These are phyloP conservation scores for Heteromeles arbutifolia DNA, from an alignment of 306 rosid genomes.

Conservation along the genomic window DNA sequence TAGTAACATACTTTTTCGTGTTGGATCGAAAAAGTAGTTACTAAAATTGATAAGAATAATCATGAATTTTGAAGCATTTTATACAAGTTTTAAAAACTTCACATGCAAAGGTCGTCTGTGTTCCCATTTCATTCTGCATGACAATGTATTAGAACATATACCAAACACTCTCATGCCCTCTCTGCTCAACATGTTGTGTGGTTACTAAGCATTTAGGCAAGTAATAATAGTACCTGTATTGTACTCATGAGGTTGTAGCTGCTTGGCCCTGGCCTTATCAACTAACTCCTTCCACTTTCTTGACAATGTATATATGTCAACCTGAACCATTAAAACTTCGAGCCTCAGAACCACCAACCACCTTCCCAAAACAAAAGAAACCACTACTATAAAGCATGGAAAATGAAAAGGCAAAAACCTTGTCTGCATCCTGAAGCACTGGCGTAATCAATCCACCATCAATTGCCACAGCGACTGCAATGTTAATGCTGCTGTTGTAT, in stretches of 20 bases:
- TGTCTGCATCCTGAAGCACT: slow-evolving; percentile 91
- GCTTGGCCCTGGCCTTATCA: slow-evolving; percentile 95
- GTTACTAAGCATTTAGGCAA: not conserved
- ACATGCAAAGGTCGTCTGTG: not conserved
- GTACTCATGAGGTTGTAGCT: slow-evolving; percentile 88
- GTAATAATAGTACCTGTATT: slow-evolving; percentile 46
- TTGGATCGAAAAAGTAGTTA: not conserved
- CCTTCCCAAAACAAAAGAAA: slow-evolving; percentile 1
- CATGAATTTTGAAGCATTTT: not conserved
- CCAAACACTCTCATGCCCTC: not conserved
- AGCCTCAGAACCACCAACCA: not conserved
- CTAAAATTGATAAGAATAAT: not conserved
- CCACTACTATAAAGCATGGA: not conserved
- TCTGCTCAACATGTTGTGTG: not conserved
- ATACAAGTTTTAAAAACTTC: not conserved
- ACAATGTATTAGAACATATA: not conserved
- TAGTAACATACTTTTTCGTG: no score
- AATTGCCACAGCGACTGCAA: slow-evolving; percentile 89
- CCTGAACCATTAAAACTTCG: slow-evolving; percentile 27
- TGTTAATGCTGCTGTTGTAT: slow-evolving; percentile 75
- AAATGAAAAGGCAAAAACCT: slow-evolving; percentile 34
- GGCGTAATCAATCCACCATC: slow-evolving; percentile 94
- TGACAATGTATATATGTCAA: slow-evolving; percentile 81
- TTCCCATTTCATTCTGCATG: not conserved
- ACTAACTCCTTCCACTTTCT: slow-evolving; percentile 97